Conservation (phyloP, 2,329 filamentous ascomycete species). For the Tolypocladium cylindrosporum region DNA sequence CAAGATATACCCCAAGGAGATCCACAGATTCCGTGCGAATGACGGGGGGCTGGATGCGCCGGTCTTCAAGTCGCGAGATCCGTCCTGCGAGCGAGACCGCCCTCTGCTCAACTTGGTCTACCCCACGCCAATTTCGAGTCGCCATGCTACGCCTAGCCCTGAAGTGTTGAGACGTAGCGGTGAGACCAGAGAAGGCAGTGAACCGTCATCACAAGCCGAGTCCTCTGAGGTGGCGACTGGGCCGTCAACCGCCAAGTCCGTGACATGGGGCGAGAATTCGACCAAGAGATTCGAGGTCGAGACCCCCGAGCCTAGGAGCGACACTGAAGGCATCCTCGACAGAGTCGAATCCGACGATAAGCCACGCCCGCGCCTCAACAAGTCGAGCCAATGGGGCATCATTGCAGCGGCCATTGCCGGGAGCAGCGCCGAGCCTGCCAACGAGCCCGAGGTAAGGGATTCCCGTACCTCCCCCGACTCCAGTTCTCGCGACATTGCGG, state of each 20-base stretch:
- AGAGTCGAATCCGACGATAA: conserved; percentile 19
- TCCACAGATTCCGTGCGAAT: conserved; percentile 25
- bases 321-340: conserved; percentile 13
- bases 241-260: conserved; percentile 39
- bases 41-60: conserved; percentile 16
- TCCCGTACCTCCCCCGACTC: conserved; percentile 8
- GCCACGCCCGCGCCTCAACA: conserved; percentile 23
- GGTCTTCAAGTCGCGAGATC: conserved; percentile 36
- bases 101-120: conserved; percentile 51
- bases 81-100: conserved; percentile 43
- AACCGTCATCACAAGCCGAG: conserved; percentile 9
- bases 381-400: conserved; percentile 39
- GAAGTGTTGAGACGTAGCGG: neutral
- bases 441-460: conserved; percentile 18
- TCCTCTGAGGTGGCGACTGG: conserved; percentile 26
- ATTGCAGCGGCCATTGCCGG: conserved; percentile 40
- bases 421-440: conserved; percentile 25
- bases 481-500: conserved; percentile 9
- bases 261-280: conserved; percentile 56
- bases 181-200: neutral
- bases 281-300: conserved; percentile 54
- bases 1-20: conserved; percentile 42
- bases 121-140: conserved; percentile 42
- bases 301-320: conserved; percentile 38
- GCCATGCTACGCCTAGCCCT: conserved; percentile 31